These are phyloP conservation scores for Hamigera avellanea DNA, from an alignment of 495 filamentous ascomycete genomes.

Conservation along the genomic window DNA sequence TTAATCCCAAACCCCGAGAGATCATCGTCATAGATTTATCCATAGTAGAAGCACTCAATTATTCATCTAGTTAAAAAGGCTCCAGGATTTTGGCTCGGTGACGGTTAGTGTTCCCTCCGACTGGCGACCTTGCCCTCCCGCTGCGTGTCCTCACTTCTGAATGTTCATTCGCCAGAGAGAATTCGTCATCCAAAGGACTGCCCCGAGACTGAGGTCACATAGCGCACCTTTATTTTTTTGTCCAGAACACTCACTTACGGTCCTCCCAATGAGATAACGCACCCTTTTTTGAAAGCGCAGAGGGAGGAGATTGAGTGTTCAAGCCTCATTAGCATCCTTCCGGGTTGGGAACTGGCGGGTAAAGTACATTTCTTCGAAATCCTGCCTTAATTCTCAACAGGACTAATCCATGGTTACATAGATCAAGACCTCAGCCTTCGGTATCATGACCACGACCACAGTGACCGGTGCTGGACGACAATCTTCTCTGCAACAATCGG, in stretches of 20 bases:
- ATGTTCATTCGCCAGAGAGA: conserved; percentile 18
- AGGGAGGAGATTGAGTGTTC: not conserved
- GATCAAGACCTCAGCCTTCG: too few species aligned
- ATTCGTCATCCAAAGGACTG: conserved; percentile 27
- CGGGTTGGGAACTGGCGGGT: too few species aligned
- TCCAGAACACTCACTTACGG: not conserved
- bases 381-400: too few species aligned
- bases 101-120: too few species aligned
- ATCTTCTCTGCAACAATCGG: conserved; percentile 30
- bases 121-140: conserved; percentile 1
- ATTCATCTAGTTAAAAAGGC: too few species aligned
- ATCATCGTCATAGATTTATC: too few species aligned
- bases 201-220: conserved; percentile 1
- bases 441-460: conserved; percentile 32
- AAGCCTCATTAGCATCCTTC: too few species aligned
- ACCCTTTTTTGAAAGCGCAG: not conserved
- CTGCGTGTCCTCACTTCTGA: conserved; percentile 14
- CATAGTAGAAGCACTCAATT: too few species aligned
- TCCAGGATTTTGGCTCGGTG: too few species aligned
- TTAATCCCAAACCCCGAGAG: too few species aligned
- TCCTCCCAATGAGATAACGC: not conserved
- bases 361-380: too few species aligned
- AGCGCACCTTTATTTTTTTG: not conserved
- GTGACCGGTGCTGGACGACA: conserved; percentile 35
- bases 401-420: too few species aligned